Evolutionary conservation across 192 early-diverging fungal species (phyloP).

Genomic region (Hyaloraphidium curvatum): DNA sequence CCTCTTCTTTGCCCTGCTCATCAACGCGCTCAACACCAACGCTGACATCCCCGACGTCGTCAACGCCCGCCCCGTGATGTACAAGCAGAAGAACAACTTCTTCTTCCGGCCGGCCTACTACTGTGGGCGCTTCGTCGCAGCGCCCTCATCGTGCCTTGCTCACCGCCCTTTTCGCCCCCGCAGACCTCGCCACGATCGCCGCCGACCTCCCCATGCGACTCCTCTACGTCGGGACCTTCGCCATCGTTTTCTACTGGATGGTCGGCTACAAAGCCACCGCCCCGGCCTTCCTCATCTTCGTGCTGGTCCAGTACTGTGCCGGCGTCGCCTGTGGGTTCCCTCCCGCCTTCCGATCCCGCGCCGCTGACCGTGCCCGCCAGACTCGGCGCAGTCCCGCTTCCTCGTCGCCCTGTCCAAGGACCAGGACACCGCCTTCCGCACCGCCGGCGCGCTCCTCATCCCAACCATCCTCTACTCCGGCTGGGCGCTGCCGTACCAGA

Average conservation of each 20-base stretch:
- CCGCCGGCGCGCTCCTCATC: no score
- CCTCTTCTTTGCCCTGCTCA: constrained; percentile 37
- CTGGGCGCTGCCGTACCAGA: constrained; percentile 34
- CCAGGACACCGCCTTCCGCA: no score
- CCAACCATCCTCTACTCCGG: constrained; percentile 46
- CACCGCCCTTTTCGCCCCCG: no score
- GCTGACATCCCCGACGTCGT: constrained; percentile 48
- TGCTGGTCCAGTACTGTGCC: background rate
- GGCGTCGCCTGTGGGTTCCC: no score
- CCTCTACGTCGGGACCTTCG: background rate
- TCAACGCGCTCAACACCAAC: constrained; percentile 25
- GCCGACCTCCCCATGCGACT: background rate
- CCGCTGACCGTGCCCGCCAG: no score
- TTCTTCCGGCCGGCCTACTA: background rate
- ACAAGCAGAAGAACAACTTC: constrained; percentile 55
- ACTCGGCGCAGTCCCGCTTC: no score
- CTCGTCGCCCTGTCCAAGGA: no score
- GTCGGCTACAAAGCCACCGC: background rate
- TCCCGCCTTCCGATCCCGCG: no score
- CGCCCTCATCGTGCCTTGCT: no score
- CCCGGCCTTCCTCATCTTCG: background rate
- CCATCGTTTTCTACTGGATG: constrained; percentile 3
- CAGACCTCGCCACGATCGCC: background rate
- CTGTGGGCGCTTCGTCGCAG: no score
- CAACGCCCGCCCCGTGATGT: constrained; percentile 47